These are phyloP conservation scores for Ustilago lituana DNA, from an alignment of 1,284 basidiomycete genomes.

Conservation along the genomic window DNA sequence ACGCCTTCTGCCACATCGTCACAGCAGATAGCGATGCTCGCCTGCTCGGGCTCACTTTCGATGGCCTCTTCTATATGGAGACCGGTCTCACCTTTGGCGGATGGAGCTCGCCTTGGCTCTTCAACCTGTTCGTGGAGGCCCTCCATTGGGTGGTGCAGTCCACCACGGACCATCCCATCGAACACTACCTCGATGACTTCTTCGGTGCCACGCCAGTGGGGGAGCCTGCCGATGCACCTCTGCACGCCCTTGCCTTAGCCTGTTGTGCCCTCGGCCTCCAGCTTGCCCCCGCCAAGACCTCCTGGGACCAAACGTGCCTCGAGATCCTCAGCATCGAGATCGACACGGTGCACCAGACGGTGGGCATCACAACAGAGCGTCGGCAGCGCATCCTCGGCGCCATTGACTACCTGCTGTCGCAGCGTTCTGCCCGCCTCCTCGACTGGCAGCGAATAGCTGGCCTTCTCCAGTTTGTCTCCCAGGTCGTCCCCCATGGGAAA, in stretches of 20 bases:
- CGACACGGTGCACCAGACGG: neutral
- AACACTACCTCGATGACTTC: constrained; percentile 2
- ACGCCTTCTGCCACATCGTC: constrained; percentile 2
- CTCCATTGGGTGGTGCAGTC: neutral
- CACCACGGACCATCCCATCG: neutral
- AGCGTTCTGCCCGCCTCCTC: neutral
- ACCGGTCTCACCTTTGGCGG: constrained; percentile 2
- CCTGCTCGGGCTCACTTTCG: constrained; percentile 1
- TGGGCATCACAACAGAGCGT: neutral
- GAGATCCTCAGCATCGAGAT: constrained; percentile 2
- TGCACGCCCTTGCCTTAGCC: no score
- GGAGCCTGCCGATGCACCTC: no score
- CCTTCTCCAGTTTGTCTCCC: neutral
- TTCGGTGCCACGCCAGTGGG: neutral
- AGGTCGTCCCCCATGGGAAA: neutral
- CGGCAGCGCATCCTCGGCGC: neutral
- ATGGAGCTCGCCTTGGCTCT: neutral
- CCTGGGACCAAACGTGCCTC: neutral
- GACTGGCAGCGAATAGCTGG: neutral
- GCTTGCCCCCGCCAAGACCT: neutral
- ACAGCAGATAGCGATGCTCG: neutral
- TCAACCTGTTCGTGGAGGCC: constrained; percentile 2
- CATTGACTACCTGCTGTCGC: neutral
- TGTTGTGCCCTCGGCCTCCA: no score
- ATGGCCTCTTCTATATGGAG: neutral